phyloP scores from a whole-genome alignment of 2,329 filamentous ascomycete species.

The Daldinia eschscholtzii region DNA sequence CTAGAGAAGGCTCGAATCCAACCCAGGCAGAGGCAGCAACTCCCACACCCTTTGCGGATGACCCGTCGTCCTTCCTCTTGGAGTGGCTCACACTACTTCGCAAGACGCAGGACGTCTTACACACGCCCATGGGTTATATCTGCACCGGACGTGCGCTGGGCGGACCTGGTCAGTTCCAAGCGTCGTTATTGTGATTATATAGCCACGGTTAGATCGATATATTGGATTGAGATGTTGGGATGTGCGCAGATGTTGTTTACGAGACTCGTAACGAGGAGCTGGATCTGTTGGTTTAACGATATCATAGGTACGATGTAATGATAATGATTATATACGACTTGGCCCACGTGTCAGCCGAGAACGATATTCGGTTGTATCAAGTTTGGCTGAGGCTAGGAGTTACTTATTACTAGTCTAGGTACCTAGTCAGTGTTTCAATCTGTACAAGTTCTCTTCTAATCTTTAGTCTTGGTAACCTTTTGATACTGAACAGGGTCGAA shows the following conservation, averaged over 20 bases:
- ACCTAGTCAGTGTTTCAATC: neutral
- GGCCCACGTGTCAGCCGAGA: neutral
- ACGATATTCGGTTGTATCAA: neutral
- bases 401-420: too few species aligned
- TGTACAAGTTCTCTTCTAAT: too few species aligned
- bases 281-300: neutral
- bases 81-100: conserved; percentile 69
- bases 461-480: too few species aligned
- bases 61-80: conserved; percentile 61
- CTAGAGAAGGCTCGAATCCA: neutral
- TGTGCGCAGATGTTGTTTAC: neutral
- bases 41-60: conserved; percentile 44
- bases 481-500: too few species aligned
- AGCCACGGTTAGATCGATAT: neutral
- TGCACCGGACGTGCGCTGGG: conserved; percentile 57
- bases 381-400: neutral
- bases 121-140: conserved; percentile 71
- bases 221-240: neutral
- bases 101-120: conserved; percentile 67
- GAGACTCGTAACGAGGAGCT: neutral
- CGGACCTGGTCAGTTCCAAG: conserved; percentile 6
- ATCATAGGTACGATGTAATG: neutral
- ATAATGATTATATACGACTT: neutral
- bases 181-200: conserved; percentile 3
- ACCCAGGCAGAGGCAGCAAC: conserved; percentile 13